These are phyloP conservation scores for Wickerhamomyces hampshirensis DNA, from an alignment of 805 yeast species.

Conservation along the genomic window DNA sequence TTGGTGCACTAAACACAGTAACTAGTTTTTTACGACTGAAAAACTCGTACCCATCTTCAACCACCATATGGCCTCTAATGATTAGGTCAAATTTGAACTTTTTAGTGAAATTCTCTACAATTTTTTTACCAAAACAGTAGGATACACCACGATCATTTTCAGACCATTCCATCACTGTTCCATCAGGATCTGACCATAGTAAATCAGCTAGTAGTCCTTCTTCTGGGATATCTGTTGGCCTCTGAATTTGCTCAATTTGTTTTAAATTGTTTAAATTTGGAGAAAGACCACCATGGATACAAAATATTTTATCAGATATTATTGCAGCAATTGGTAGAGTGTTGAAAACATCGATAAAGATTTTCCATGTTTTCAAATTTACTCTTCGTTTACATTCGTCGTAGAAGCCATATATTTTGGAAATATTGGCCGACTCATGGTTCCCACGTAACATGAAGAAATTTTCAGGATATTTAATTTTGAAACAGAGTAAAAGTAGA, in stretches of 20 bases:
- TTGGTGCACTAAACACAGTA: slow-evolving; percentile 79
- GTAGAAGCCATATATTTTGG: slow-evolving; percentile 94
- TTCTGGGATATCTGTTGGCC: slow-evolving; percentile 85
- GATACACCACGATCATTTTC: slow-evolving; percentile 83
- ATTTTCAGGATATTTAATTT: slow-evolving; percentile 94
- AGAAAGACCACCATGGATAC: slow-evolving; percentile 81
- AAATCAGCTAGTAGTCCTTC: slow-evolving; percentile 73
- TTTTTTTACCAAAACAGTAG: slow-evolving; percentile 68
- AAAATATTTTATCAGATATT: slow-evolving; percentile 92
- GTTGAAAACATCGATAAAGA: slow-evolving; percentile 91
- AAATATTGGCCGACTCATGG: slow-evolving; percentile 96
- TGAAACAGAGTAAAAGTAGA: slow-evolving; percentile 79
- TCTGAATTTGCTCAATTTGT: slow-evolving; percentile 63
- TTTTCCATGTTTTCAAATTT: slow-evolving; percentile 89
- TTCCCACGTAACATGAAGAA: slow-evolving; percentile 91
- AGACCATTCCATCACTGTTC: slow-evolving; percentile 57
- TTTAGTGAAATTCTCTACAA: slow-evolving; percentile 64
- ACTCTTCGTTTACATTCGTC: slow-evolving; percentile 97
- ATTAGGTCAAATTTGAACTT: slow-evolving; percentile 70
- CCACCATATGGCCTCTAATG: slow-evolving; percentile 86
- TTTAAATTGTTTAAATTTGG: slow-evolving; percentile 62
- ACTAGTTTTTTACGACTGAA: slow-evolving; percentile 70
- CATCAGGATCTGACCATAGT: slow-evolving; percentile 80
- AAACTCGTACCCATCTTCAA: slow-evolving; percentile 84
- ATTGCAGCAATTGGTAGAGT: slow-evolving; percentile 93